Base-by-base conservation (phyloP, 1,284 basidiomycete species). In the Heterobasidion parviporum region DNA sequence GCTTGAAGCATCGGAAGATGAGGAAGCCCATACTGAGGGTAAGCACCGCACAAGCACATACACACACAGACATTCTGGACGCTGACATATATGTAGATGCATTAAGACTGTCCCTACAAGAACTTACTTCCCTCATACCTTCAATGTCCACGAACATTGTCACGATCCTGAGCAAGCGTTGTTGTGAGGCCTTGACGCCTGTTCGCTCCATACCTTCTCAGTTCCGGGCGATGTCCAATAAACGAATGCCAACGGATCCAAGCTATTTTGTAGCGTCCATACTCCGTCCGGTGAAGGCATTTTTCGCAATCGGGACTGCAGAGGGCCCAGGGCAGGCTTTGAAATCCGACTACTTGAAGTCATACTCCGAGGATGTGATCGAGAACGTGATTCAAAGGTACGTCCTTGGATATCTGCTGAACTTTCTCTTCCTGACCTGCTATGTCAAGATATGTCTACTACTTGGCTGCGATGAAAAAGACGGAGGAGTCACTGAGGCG, bases 141-240 rank as follows among this genome's bases (percentile, higher is more conserved):
- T 74, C 79, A 2, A 70, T 90, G 55, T 80, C 83, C 2, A 76
- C 68, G 16, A 85, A 89, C 59, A 81, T 94, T 54, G 69, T 89
- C n/a, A 65, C 73, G 5, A 85, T 95, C 55, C 73, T 98, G 20
- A 82, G 82, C 6, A 80, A 82, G 52, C 83, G 92, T 12, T 92
- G 88, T 61, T 87, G 85, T 59, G 94, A 97, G 62, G 85, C 90
- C 3, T 79, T 99, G 46, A 81, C 90, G 41, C 85, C 90, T 9
- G 91, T 98, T 51, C 83, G 92, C 50, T 90, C 91, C 0, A 90
- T 97, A 62, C 91, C 92, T 0, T 88, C 87, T 1, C 91, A 93
- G 62, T 90, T 92, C 63, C 80, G 92, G 54, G 87, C 88, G 0
- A 89, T 89, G 80, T 82, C 88, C 16, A 86, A 81, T 66, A 89